These are phyloP conservation scores for Zarea fungicola DNA, from an alignment of 2,329 filamentous ascomycete genomes.

Conservation along the genomic window DNA sequence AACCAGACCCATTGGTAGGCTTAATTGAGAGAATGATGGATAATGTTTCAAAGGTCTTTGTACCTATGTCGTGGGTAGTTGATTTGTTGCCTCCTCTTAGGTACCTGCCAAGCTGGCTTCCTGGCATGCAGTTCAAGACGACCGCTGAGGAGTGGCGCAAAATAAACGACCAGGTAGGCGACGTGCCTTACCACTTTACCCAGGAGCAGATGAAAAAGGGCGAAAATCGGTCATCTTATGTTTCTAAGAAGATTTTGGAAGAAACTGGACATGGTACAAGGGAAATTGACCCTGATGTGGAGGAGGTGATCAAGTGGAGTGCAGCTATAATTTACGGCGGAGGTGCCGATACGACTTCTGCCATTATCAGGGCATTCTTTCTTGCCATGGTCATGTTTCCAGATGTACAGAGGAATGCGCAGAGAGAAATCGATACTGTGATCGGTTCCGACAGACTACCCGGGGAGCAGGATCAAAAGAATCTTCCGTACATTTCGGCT, in stretches of 20 bases:
- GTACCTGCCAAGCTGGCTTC: constrained; percentile 26
- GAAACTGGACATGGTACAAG: background rate
- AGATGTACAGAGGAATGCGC: constrained; percentile 36
- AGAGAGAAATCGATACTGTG: constrained; percentile 37
- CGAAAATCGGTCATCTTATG: constrained; percentile 21
- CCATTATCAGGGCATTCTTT: constrained; percentile 32
- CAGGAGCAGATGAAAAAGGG: constrained; percentile 20
- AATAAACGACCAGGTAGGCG: constrained; percentile 14
- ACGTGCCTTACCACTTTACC: constrained; percentile 28
- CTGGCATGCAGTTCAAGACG: constrained; percentile 26
- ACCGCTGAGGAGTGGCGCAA: constrained; percentile 23
- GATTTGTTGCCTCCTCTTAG: constrained; percentile 26
- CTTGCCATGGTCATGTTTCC: constrained; percentile 42
- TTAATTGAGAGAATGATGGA: constrained; percentile 25
- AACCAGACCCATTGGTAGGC: constrained; percentile 24
- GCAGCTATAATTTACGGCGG: constrained; percentile 17
- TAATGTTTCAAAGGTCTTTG: constrained; percentile 23
- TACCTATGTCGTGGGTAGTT: constrained; percentile 28
- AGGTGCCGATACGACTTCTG: constrained; percentile 10
- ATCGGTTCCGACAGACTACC: constrained; percentile 39
- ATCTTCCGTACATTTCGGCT: constrained; percentile 35
- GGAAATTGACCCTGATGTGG: background rate
- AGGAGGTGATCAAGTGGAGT: constrained; percentile 10
- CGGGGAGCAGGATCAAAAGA: constrained; percentile 33
- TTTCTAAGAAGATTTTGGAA: constrained; percentile 16